Evolutionary conservation across 1,284 basidiomycete species (phyloP), one percentile per base, ranked within the genome.

Genomic region (Melampsora larici-populina): DNA sequence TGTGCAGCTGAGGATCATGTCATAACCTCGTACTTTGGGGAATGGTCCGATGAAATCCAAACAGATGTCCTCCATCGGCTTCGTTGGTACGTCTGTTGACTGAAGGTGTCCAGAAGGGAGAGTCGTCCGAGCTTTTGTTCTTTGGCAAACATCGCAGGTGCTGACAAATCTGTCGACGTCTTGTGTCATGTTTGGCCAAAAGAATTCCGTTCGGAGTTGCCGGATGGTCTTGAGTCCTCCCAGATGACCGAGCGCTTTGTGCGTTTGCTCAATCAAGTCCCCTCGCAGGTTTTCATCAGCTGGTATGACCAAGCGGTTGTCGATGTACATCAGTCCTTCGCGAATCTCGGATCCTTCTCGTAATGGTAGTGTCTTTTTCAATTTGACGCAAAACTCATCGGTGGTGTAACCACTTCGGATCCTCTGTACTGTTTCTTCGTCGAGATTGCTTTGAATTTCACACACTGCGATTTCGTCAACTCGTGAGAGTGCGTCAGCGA

Each of bases 111-210:
- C 68, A 0, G 69, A 48, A 0, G 13, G 17, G 33, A 9, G 49
- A 21, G 74, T 78, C 15, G 78, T 80, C 1, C 68, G 5, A 0
- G 78, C 21, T 70, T 80, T 79, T 40, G 71, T 18, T 18, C 70
- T n/a, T 48, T 80, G 79, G 58, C 79, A 80, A 5, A 48, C 48
- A 21, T 70, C 69, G 55, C 80, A 81, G 17, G 24, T 2, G 9
- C 7, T 6, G 2, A 64, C 2, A 5, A 64, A 26, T 3, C 2
- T 3, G 5, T 18, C 6, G 29, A 64, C 67, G 29, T 48, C 46
- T 1, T 69, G 48, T 1, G 40, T 36, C 85, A 87, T 87, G 26
- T 83, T 80, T 0, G 84, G 85, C 86, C 86, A 87, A 79, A 85
- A 86, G 69, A 84, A 87, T 0, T 82, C 81, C 5, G 79, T 65